These are phyloP conservation scores for Plasmodium cynomolgi DNA, from an alignment of 169 alveolate genomes.

Conservation along the genomic window DNA sequence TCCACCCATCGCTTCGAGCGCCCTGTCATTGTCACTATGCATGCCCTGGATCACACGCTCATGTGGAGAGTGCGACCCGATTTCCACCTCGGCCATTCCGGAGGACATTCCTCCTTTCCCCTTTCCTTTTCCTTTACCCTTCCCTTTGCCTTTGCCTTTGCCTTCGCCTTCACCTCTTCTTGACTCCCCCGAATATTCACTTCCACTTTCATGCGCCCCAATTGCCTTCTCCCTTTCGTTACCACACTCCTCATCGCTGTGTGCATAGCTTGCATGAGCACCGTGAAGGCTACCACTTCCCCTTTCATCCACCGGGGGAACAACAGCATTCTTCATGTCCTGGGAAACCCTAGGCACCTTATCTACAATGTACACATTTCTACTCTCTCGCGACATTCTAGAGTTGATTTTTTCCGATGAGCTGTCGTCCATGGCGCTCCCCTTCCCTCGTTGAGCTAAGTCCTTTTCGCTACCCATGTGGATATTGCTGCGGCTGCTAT, in stretches of 20 bases:
- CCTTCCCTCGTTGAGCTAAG: not conserved
- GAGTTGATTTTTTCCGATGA: not conserved
- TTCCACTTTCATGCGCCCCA: not conserved
- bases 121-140: not conserved
- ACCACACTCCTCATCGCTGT: not conserved
- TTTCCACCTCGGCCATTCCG: not conserved
- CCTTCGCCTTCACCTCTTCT: not conserved
- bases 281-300: not conserved
- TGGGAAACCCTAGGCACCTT: not conserved
- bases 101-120: not conserved
- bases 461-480: not conserved
- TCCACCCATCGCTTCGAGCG: not conserved
- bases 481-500: not conserved
- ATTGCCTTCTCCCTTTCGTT: not conserved
- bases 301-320: not conserved
- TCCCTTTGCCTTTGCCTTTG: not conserved
- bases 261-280: not conserved
- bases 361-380: conserved; percentile 30
- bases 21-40: not conserved
- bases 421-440: not conserved
- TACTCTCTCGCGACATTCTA: not conserved
- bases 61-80: not conserved
- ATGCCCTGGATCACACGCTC: not conserved
- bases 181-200: not conserved
- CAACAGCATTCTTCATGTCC: not conserved